Base-by-base conservation (phyloP, 805 yeast genomes). In the Candida insectalens region DNA sequence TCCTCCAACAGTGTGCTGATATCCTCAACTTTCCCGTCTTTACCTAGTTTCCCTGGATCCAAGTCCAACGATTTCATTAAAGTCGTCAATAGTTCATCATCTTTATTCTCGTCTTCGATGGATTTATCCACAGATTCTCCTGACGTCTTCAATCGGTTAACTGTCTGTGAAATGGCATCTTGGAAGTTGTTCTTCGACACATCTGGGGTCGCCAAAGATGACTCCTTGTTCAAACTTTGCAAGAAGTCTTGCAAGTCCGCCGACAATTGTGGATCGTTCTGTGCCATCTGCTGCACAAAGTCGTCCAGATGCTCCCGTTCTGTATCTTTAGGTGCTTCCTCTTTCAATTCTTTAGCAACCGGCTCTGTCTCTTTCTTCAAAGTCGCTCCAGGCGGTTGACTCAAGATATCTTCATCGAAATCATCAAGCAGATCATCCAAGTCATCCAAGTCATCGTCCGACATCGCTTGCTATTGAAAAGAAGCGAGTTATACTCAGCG, bases 361-460 rank as follows among this genome's bases (percentile, higher is more conserved):
- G 15, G 9, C 29, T 39, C 25, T 4, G 14, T 13, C n/a, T 18
- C 19, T 19, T 21, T 19, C 13, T 17, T 35, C 16, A 50, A 19
- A 3, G 51, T 60, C 1, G 69, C 59, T 3, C 77, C 82, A 1
- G 80, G 82, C 2, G 80, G 77, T 43, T 72, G 65, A 38, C 69
- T 69, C 36, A 81, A 60, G 1, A 78, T 67, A 37, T 76, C 83
- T 39, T 77, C 83, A 27, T 79, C 83, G 51, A 82, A 82, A 41
- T 87, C 96, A 49, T 87, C 95, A 33, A 89, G 63, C 39, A 84
- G 65, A 47, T 84, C 95, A 44, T 83, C 94, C 41, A 83, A 67
- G 44, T 83, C 94, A 47, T 54, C 94, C 40, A 83, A 68, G 41
- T 83, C 92, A 47, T 51, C 94, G 37, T 78, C 74, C 8, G 9